phyloP scores from a whole-genome alignment of 371 early-diverging fungal species.

The Hamiltosporidium magnivora region DNA sequence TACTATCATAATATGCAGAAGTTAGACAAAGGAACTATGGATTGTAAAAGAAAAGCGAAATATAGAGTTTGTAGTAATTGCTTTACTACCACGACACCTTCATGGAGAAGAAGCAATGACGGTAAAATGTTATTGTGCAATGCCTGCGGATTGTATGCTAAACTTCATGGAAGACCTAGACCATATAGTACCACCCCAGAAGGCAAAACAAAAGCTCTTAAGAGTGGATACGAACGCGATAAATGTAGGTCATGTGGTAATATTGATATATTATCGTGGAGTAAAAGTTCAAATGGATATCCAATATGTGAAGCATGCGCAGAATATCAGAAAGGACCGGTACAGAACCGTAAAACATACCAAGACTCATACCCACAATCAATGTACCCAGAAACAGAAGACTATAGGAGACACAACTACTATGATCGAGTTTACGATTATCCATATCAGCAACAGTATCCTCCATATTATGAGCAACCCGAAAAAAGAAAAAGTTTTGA shows the following conservation, averaged over 20 bases:
- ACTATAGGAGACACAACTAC: no score
- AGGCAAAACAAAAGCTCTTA: slow-evolving; percentile 55
- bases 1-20: no score
- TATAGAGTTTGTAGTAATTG: slow-evolving; percentile 55
- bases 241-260: slow-evolving; percentile 39
- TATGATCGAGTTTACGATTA: no score
- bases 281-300: background rate
- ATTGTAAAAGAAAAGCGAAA: background rate
- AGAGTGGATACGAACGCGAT: slow-evolving; percentile 40
- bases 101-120: slow-evolving; percentile 54
- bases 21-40: no score
- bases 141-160: slow-evolving; percentile 58
- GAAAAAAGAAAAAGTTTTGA: no score
- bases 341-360: no score
- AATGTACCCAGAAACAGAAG: no score
- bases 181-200: slow-evolving; percentile 50
- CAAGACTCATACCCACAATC: no score
- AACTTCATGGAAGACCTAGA: slow-evolving; percentile 52
- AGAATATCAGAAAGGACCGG: no score
- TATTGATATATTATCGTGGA: background rate
- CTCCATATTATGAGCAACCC: no score
- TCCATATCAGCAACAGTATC: no score
- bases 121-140: slow-evolving; percentile 55
- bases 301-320: background rate
- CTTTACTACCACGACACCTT: slow-evolving; percentile 53